phyloP scores from a whole-genome alignment of 2,329 filamentous ascomycete genomes.

The Ophiobolus disseminans region DNA sequence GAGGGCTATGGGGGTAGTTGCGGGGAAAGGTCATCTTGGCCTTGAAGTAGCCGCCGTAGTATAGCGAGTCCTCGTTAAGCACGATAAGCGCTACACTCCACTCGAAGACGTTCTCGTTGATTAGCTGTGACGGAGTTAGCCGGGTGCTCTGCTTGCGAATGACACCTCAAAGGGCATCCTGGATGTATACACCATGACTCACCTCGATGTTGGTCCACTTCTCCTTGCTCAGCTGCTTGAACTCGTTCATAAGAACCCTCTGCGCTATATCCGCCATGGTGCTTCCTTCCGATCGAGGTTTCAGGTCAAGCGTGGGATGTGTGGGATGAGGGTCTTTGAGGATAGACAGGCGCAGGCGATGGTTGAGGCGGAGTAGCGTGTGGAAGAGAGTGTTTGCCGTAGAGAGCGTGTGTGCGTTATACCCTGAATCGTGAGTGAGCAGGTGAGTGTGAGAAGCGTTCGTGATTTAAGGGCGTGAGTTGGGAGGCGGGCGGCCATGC shows the following conservation, averaged over 20 bases:
- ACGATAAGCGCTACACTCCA: conserved; percentile 93
- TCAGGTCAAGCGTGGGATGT: too few species aligned
- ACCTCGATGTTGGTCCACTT: conserved; percentile 94
- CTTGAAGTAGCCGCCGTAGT: conserved; percentile 93
- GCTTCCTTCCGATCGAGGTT: too few species aligned
- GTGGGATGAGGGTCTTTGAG: too few species aligned
- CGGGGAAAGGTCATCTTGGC: conserved; percentile 85
- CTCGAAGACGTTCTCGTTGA: conserved; percentile 81
- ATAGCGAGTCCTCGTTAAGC: conserved; percentile 88
- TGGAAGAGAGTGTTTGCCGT: neutral
- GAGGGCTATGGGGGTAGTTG: conserved; percentile 90
- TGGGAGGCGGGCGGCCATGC: conserved; percentile 14
- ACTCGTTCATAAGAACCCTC: conserved; percentile 88
- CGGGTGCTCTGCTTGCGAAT: conserved; percentile 14
- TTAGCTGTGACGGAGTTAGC: conserved; percentile 61
- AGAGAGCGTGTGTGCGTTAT: neutral
- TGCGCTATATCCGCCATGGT: conserved; percentile 62
- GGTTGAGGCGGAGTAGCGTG: neutral
- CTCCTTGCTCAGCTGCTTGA: conserved; percentile 81
- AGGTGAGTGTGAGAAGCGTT: conserved; percentile 7
- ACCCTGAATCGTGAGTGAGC: neutral
- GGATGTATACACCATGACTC: conserved; percentile 34
- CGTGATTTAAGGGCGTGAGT: conserved; percentile 13
- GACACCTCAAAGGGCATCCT: conserved; percentile 11
- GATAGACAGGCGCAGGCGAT: too few species aligned